These are phyloP conservation scores for Alopecurus myosuroides DNA, from an alignment of 176 grass and related monocot genomes.

Conservation along the genomic window DNA sequence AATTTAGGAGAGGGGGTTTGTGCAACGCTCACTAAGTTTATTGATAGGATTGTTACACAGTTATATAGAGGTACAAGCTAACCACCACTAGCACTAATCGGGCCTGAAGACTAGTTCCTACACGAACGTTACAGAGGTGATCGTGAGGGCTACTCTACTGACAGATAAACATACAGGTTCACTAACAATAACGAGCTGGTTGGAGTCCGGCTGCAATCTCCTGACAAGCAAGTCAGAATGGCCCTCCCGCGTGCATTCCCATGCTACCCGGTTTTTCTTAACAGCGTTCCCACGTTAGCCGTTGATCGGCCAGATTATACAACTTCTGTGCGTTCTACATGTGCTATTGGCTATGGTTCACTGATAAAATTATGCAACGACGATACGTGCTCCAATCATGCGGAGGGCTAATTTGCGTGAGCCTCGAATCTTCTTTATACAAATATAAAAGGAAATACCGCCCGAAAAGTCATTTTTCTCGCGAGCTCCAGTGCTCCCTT, in stretches of 20 bases:
- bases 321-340: neutral
- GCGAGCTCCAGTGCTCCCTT: too few relatives aligned
- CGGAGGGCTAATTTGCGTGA: neutral
- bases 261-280: neutral
- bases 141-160: too few relatives aligned
- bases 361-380: neutral
- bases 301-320: neutral
- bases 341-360: neutral
- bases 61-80: too few relatives aligned
- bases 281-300: neutral
- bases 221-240: neutral
- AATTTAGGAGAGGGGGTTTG: too few relatives aligned
- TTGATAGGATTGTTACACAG: too few relatives aligned
- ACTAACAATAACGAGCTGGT: neutral
- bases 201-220: neutral
- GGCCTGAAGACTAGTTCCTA: too few relatives aligned
- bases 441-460: too few relatives aligned
- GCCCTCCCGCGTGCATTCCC: neutral
- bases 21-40: too few relatives aligned
- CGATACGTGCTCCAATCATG: neutral
- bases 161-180: too few relatives aligned
- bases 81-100: too few relatives aligned
- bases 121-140: too few relatives aligned
- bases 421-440: neutral
- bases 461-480: too few relatives aligned